A percentile compares a stretch with the other conserved stretches of the same genome.
Evolutionary conservation across 352 stramenopile genomes (phyloP).

Genomic region (Phytopythium montanum): DNA sequence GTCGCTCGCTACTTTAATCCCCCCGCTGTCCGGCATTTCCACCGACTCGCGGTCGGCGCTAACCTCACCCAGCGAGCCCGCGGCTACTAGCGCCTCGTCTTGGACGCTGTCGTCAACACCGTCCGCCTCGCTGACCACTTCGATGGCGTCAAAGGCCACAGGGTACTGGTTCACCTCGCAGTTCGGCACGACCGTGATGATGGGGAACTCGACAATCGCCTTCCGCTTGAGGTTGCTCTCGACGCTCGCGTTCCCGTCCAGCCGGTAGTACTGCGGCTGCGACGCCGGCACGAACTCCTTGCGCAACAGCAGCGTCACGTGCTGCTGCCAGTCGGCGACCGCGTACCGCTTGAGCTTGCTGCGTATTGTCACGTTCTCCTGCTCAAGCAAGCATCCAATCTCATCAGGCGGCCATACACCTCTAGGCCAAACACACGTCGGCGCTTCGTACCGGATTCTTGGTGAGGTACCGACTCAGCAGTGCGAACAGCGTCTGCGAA

Average conservation of each 20-base stretch:
- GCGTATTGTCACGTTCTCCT: constrained; percentile 70
- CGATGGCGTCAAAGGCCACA: constrained; percentile 64
- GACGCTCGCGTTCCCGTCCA: constrained; percentile 57
- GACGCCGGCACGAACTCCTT: constrained; percentile 77
- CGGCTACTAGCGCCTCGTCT: not conserved
- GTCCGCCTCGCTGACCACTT: constrained; percentile 27
- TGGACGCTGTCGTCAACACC: constrained; percentile 5
- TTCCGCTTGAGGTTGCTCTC: constrained; percentile 79
- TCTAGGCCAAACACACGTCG: not conserved
- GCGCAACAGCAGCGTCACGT: constrained; percentile 59
- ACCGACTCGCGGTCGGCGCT: not conserved
- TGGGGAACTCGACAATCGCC: constrained; percentile 74
- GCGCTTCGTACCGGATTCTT: constrained; percentile 32
- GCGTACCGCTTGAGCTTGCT: constrained; percentile 74
- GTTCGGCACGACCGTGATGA: constrained; percentile 53
- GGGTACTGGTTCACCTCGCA: constrained; percentile 50
- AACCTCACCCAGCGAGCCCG: not conserved
- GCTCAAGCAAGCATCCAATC: not conserved
- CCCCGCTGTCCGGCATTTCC: not conserved
- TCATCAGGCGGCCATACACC: not conserved
- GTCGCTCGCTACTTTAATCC: not conserved
- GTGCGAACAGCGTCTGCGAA: constrained; percentile 39
- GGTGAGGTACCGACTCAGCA: constrained; percentile 62
- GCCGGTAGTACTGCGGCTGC: constrained; percentile 64
- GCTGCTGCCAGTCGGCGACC: constrained; percentile 41